A percentile compares a stretch with the other conserved stretches of the same genome.
phyloP scores from a whole-genome alignment of 768 basidiomycete species.

The Leccinum rimulosum region DNA sequence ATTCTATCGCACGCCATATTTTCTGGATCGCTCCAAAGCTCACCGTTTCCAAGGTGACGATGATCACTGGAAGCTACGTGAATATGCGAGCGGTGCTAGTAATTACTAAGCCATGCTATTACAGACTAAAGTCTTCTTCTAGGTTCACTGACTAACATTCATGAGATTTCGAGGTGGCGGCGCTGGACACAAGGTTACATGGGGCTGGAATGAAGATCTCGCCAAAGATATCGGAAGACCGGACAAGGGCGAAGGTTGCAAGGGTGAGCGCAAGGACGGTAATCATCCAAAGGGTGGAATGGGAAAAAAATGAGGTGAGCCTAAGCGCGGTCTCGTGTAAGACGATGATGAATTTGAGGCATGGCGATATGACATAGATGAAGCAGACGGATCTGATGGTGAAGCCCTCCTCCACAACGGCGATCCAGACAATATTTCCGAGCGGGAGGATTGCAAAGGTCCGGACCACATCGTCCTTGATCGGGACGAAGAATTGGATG shows the following conservation, averaged over 20 bases:
- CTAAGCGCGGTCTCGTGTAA: background rate
- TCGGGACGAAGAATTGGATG: background rate
- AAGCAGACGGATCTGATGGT: background rate
- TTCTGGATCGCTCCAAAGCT: no score
- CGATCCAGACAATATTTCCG: background rate
- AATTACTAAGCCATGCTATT: background rate
- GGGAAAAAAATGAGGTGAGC: background rate
- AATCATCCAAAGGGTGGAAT: background rate
- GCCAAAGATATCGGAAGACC: background rate
- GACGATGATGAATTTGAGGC: background rate
- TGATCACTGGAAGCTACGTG: slow-evolving; percentile 20
- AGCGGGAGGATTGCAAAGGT: background rate
- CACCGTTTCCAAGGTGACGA: no score
- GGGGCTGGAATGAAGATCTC: background rate
- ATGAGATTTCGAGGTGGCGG: background rate
- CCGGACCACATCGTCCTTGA: no score
- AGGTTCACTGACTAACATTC: background rate
- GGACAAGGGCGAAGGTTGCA: background rate
- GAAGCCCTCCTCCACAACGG: no score
- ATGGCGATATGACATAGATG: background rate
- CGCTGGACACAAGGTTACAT: background rate
- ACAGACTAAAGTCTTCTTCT: background rate
- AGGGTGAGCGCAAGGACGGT: background rate
- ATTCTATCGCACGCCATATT: no score
- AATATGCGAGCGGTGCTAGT: slow-evolving; percentile 28